Percentiles rank a stretch among this genome's conserved stretches.
Evolutionary conservation across 192 early-diverging fungal species (phyloP).

Genomic region (Umbelopsis isabellina): DNA sequence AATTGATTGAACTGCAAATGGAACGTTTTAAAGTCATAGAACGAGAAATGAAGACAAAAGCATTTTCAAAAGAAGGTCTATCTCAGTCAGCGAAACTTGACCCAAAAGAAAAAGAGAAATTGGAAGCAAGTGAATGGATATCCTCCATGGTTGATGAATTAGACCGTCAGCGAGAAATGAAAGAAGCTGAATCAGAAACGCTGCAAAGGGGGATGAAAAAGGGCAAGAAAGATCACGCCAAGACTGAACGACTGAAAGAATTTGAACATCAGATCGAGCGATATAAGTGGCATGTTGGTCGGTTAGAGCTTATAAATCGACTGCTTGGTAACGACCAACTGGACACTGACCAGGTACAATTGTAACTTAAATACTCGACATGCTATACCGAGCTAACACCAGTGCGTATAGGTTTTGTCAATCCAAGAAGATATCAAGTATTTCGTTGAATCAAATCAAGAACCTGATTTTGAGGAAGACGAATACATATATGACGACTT

Average conservation of each 20-base stretch:
- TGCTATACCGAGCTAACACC: background rate
- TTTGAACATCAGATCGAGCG: constrained; percentile 79
- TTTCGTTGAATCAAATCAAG: constrained; percentile 64
- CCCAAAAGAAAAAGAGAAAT: constrained; percentile 87
- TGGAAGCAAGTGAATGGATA: constrained; percentile 80
- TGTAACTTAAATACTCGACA: background rate
- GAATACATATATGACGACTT: constrained; percentile 90
- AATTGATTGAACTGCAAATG: constrained; percentile 97
- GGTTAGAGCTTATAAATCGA: constrained; percentile 88
- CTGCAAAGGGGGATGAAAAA: constrained; percentile 64
- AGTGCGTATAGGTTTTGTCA: constrained; percentile 53
- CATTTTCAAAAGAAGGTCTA: constrained; percentile 93
- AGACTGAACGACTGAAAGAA: constrained; percentile 68
- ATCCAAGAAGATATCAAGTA: constrained; percentile 90
- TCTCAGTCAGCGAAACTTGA: constrained; percentile 76
- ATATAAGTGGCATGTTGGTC: constrained; percentile 86
- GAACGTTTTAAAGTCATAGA: constrained; percentile 95
- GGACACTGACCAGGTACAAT: constrained; percentile 74
- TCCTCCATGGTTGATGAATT: constrained; percentile 79
- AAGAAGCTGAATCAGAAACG: constrained; percentile 87
- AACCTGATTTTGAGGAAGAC: constrained; percentile 88
- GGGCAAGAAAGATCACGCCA: constrained; percentile 75
- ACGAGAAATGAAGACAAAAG: constrained; percentile 97
- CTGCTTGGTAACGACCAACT: constrained; percentile 90
- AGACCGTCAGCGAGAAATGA: constrained; percentile 81